Percentiles rank a stretch among this genome's conserved stretches.
phyloP scores from a whole-genome alignment of 352 stramenopile species.

The Phytophthora melonis region DNA sequence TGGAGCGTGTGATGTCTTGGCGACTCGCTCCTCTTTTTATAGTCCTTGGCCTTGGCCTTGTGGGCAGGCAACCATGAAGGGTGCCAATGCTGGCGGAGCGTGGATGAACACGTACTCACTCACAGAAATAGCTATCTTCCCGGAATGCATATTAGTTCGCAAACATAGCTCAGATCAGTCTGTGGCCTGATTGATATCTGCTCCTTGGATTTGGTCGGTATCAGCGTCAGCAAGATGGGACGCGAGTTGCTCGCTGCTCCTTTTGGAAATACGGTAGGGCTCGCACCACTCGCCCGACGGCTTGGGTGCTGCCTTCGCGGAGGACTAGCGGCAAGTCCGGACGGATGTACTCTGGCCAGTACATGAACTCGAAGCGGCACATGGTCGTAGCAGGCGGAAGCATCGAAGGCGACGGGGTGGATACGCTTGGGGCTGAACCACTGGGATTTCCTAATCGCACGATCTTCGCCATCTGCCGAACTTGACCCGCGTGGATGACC shows the following conservation, averaged over 20 bases:
- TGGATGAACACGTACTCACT: conserved; percentile 11
- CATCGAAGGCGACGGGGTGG: conserved; percentile 16
- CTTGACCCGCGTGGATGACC: conserved; percentile 83
- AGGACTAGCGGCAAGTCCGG: conserved; percentile 82
- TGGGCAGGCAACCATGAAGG: background rate
- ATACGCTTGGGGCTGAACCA: background rate
- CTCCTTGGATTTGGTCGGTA: background rate
- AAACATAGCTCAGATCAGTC: conserved; percentile 26
- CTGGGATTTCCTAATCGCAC: conserved; percentile 49
- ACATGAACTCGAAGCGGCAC: conserved; percentile 89
- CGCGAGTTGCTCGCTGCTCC: conserved; percentile 49
- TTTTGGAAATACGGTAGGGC: conserved; percentile 58
- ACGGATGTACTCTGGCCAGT: conserved; percentile 87
- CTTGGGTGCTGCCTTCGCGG: conserved; percentile 69
- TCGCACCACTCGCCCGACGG: conserved; percentile 73
- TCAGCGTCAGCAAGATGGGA: conserved; percentile 56
- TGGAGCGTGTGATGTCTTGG: conserved; percentile 1
- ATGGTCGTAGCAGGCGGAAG: conserved; percentile 49
- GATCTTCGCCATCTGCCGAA: conserved; percentile 86
- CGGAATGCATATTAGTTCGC: conserved; percentile 8
- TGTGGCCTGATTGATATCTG: background rate
- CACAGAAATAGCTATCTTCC: conserved; percentile 24
- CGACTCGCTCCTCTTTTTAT: conserved; percentile 24
- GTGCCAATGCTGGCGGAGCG: conserved; percentile 1
- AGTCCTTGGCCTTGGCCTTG: conserved; percentile 7